Conservation (phyloP, 1,284 basidiomycete species). For the Papiliotrema terrestris region DNA sequence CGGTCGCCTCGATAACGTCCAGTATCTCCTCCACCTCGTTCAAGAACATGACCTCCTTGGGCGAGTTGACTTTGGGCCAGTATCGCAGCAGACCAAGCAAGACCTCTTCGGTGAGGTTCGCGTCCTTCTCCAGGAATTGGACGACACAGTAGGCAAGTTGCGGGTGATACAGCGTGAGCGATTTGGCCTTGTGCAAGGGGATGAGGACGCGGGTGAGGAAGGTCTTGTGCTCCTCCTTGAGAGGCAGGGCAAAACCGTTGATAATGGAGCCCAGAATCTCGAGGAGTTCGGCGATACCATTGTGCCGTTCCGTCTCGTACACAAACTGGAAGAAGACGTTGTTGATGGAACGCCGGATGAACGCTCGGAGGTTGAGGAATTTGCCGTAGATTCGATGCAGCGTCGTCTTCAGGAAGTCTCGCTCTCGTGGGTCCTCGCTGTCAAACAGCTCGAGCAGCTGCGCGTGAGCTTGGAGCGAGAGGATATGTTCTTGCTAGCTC, state of each 20-base stretch:
- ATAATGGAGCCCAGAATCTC: slow-evolving; percentile 99
- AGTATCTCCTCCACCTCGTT: slow-evolving; percentile 99
- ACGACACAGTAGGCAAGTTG: slow-evolving; percentile 99
- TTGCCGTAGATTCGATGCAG: slow-evolving; percentile 99
- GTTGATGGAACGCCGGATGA: slow-evolving; percentile 98
- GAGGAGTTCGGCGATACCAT: slow-evolving; percentile 96
- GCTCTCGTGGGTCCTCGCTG: slow-evolving; percentile 96
- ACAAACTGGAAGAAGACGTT: slow-evolving; percentile 99
- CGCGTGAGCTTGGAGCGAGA: no score
- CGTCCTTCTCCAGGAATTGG: slow-evolving; percentile 97
- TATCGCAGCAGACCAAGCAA: slow-evolving; percentile 90
- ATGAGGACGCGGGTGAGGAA: slow-evolving; percentile 96
- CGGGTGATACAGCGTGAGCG: slow-evolving; percentile 93
- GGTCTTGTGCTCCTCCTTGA: slow-evolving; percentile 99
- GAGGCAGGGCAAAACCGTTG: slow-evolving; percentile 96
- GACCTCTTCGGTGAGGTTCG: slow-evolving; percentile 88
- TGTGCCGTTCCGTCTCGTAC: slow-evolving; percentile 98
- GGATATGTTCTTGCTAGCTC: no score
- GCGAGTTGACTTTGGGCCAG: slow-evolving; percentile 99
- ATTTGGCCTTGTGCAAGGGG: slow-evolving; percentile 97
- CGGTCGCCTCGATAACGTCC: slow-evolving; percentile 94
- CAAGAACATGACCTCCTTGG: slow-evolving; percentile 99
- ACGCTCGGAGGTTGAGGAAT: slow-evolving; percentile 97
- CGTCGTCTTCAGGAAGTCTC: slow-evolving; percentile 99
- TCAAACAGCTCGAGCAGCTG: slow-evolving; percentile 96